Evolutionary conservation across 345 rosid species (phyloP).

Genomic region (Arabidopsis arenosa): DNA sequence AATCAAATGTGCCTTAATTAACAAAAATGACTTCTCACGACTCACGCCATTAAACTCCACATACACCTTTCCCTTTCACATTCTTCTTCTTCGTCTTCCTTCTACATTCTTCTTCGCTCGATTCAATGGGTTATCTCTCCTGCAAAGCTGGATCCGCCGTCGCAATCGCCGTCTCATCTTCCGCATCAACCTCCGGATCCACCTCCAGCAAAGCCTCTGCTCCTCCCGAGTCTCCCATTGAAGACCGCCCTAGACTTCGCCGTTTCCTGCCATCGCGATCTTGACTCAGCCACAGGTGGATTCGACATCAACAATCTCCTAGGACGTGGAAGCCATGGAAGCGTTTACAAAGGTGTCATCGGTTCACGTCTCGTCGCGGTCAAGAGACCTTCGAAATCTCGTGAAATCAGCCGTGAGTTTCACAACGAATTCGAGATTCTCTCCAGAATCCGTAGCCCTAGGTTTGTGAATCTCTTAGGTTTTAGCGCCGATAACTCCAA

Average conservation of each 20-base stretch:
- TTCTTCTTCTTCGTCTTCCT: not conserved
- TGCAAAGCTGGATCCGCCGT: conserved; percentile 79
- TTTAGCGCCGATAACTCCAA: conserved; percentile 65
- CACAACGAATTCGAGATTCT: conserved; percentile 96
- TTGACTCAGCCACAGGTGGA: conserved; percentile 92
- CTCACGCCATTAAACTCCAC: conserved; percentile 39
- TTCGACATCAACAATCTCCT: conserved; percentile 78
- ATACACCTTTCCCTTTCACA: conserved; percentile 30
- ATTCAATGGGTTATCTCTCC: conserved; percentile 80
- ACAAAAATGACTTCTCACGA: conserved; percentile 42
- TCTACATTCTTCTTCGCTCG: conserved; percentile 2
- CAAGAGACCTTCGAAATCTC: conserved; percentile 74
- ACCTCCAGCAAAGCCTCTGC: conserved; percentile 48
- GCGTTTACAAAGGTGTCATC: conserved; percentile 88
- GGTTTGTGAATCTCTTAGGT: conserved; percentile 90
- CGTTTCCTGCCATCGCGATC: conserved; percentile 82
- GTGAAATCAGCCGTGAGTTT: conserved; percentile 68
- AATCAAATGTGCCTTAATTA: conserved; percentile 25
- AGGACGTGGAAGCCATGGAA: conserved; percentile 97
- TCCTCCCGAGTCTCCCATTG: conserved; percentile 43
- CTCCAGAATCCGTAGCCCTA: conserved; percentile 85
- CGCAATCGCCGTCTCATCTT: conserved; percentile 41
- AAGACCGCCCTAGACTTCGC: conserved; percentile 76
- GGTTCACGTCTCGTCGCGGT: conserved; percentile 90
- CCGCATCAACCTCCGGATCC: conserved; percentile 47